Evolutionary conservation across 2,329 filamentous ascomycete genomes (phyloP).

Genomic region (Arthroderma uncinatum): DNA sequence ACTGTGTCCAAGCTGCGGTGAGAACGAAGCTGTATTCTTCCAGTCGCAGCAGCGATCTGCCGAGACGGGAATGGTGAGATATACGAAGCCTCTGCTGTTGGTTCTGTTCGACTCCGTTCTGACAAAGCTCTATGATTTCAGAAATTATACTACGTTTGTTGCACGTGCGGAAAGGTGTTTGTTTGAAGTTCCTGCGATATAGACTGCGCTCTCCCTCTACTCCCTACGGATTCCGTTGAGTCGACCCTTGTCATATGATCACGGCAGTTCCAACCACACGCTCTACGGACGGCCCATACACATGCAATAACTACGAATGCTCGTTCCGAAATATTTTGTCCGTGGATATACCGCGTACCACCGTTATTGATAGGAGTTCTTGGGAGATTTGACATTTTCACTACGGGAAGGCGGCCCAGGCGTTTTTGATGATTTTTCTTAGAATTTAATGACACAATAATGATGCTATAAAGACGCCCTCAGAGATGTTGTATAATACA

Average conservation of each 20-base stretch:
- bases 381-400: not conserved
- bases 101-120: conserved; percentile 10
- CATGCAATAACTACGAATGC: too few relatives aligned
- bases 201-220: not conserved
- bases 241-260: not conserved
- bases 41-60: conserved; percentile 95
- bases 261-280: not conserved
- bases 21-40: conserved; percentile 93
- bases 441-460: not conserved
- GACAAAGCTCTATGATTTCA: conserved; percentile 28
- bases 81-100: not conserved
- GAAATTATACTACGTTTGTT: conserved; percentile 94
- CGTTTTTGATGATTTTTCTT: not conserved
- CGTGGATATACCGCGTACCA: not conserved
- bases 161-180: conserved; percentile 83
- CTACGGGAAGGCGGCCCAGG: not conserved
- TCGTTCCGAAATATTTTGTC: not conserved
- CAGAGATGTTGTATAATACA: conserved; percentile 5
- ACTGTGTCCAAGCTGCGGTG: conserved; percentile 71
- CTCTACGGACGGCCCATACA: too few relatives aligned
- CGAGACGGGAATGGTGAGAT: conserved; percentile 91
- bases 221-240: not conserved
- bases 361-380: conserved; percentile 1
- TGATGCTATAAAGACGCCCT: not conserved
- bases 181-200: conserved; percentile 20